Evolutionary conservation across 1,139 yeast species (phyloP).

Genomic region (Taphrina communis): DNA sequence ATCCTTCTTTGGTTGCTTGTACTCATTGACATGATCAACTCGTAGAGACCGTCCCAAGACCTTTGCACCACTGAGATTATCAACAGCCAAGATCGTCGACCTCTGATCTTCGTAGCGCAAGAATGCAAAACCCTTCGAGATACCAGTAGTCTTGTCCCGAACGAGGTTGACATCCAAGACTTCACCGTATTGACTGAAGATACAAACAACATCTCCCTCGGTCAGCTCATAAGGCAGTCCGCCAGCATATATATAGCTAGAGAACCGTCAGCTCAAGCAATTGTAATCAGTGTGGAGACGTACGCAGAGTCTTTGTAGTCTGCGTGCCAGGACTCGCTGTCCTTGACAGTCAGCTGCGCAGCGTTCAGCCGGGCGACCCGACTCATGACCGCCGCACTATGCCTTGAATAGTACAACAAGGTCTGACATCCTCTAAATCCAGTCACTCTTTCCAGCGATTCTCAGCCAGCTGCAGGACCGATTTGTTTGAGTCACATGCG

Average conservation of each 20-base stretch:
- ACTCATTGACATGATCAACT: constrained; percentile 76
- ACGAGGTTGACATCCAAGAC: constrained; percentile 78
- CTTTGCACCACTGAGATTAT: constrained; percentile 67
- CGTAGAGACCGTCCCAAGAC: constrained; percentile 64
- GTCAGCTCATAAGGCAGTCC: constrained; percentile 68
- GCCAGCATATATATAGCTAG: constrained; percentile 59
- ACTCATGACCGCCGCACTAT: neutral
- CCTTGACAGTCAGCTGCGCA: constrained; percentile 40
- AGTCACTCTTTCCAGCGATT: too few relatives aligned
- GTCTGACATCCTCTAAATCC: too few relatives aligned
- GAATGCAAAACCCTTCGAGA: constrained; percentile 78
- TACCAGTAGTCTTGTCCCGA: constrained; percentile 72
- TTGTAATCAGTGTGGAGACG: neutral
- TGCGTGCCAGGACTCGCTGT: constrained; percentile 44
- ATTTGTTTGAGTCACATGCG: too few relatives aligned
- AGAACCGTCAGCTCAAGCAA: neutral
- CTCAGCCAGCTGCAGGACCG: too few relatives aligned
- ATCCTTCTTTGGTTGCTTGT: constrained; percentile 54
- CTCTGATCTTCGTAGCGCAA: constrained; percentile 81
- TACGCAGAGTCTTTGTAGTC: constrained; percentile 74
- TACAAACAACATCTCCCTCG: constrained; percentile 74
- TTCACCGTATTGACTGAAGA: constrained; percentile 88
- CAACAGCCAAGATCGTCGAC: constrained; percentile 84
- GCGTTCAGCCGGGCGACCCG: constrained; percentile 37
- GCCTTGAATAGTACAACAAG: neutral